Evolutionary conservation across 106 monocot species (phyloP).

Genomic region (Chionographis japonica): DNA sequence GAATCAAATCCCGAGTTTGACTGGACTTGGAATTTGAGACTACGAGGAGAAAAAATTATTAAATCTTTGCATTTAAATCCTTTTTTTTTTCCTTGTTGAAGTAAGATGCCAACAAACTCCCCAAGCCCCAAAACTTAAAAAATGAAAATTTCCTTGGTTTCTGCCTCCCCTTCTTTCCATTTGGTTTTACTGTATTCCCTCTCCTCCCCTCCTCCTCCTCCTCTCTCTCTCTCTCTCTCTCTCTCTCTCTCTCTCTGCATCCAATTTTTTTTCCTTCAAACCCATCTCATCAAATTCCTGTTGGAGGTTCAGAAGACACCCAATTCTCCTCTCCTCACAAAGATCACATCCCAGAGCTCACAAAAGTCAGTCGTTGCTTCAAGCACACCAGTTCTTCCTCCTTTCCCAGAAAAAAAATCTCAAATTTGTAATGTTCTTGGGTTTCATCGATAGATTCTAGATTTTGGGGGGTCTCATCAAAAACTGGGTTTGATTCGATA

Average conservation of each 20-base stretch:
- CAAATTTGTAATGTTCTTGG: not conserved
- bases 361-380: slow-evolving; percentile 1
- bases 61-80: not conserved
- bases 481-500: not conserved
- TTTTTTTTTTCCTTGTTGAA: not conserved
- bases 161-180: not conserved
- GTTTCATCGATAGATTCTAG: not conserved
- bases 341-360: not conserved
- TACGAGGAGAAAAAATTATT: slow-evolving; percentile 1
- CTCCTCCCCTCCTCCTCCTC: not conserved
- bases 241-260: not conserved
- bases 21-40: slow-evolving; percentile 30
- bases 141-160: not conserved
- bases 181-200: not conserved
- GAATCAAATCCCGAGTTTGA: slow-evolving; percentile 47
- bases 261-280: not conserved
- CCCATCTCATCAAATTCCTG: too few relatives aligned
- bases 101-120: slow-evolving; percentile 15
- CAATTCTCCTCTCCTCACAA: not conserved
- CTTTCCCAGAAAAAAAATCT: not conserved
- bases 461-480: not conserved
- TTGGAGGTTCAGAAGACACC: too few relatives aligned
- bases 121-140: not conserved
- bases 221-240: not conserved
- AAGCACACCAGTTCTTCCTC: not conserved